Evolutionary conservation across 2,329 filamentous ascomycete genomes (phyloP).

Genomic region (Xylariales sp.): DNA sequence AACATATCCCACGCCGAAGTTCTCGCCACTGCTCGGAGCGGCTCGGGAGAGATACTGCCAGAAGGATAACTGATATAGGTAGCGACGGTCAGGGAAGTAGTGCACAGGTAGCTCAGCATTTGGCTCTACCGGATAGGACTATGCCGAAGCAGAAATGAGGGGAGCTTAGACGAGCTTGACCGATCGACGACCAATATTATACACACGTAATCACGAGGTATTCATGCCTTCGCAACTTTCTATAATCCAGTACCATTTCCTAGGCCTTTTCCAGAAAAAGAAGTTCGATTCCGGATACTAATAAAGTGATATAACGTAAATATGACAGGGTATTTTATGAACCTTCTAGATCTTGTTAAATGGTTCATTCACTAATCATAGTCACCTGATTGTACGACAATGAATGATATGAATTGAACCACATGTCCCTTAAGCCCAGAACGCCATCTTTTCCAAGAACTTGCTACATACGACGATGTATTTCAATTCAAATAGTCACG

Average conservation of each 20-base stretch:
- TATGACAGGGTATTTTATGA: constrained; percentile 19
- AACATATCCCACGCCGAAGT: constrained; percentile 37
- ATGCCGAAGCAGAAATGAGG: constrained; percentile 53
- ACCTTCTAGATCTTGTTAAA: constrained; percentile 13
- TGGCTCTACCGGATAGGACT: constrained; percentile 52
- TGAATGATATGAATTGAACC: constrained; percentile 13
- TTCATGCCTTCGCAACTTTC: constrained; percentile 36
- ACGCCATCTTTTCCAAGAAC: constrained; percentile 27
- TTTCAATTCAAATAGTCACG: constrained; percentile 19
- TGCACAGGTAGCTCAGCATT: constrained; percentile 45
- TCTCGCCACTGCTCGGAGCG: constrained; percentile 45
- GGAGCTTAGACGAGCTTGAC: constrained; percentile 25
- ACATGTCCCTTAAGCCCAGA: constrained; percentile 13
- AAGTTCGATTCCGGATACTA: not conserved
- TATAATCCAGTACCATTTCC: not conserved
- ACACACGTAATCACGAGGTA: constrained; percentile 39
- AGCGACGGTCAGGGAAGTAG: constrained; percentile 44
- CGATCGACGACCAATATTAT: constrained; percentile 31
- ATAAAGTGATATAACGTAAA: constrained; percentile 4
- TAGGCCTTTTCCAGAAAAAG: not conserved
- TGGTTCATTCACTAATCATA: constrained; percentile 3
- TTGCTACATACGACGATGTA: constrained; percentile 6
- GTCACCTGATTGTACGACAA: constrained; percentile 2
- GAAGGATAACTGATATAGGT: constrained; percentile 48
- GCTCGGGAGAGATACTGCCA: constrained; percentile 52